These are phyloP conservation scores for Terfezia claveryi DNA, from an alignment of 495 filamentous ascomycete species.

Conservation along the genomic window DNA sequence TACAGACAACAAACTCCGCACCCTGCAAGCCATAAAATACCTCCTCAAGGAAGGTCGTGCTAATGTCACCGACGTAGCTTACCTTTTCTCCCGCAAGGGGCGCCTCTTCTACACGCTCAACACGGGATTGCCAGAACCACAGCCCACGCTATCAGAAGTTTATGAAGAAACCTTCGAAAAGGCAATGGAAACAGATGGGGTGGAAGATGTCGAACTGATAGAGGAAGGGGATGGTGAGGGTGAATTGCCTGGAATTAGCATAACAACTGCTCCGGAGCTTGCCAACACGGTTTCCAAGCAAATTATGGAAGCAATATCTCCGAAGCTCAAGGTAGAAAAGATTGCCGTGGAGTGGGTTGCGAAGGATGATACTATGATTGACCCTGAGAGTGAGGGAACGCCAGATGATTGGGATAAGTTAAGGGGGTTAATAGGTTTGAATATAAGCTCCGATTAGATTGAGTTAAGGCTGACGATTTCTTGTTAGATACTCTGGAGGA, in stretches of 20 bases:
- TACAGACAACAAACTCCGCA: constrained; percentile 56
- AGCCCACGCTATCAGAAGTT: constrained; percentile 21
- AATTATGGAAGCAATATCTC: constrained; percentile 27
- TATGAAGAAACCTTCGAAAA: constrained; percentile 63
- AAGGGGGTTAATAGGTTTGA: constrained; percentile 26
- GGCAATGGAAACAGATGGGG: constrained; percentile 59
- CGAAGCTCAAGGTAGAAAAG: constrained; percentile 40
- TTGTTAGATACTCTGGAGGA: constrained; percentile 9
- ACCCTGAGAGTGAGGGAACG: constrained; percentile 22
- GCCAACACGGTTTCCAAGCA: constrained; percentile 42
- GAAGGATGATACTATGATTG: constrained; percentile 53
- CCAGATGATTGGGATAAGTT: constrained; percentile 26
- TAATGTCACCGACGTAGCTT: constrained; percentile 45
- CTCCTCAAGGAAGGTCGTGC: constrained; percentile 50
- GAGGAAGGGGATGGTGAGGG: constrained; percentile 29
- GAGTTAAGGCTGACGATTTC: neutral
- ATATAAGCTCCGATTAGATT: neutral
- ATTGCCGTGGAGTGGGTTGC: constrained; percentile 70
- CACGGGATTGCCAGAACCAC: constrained; percentile 21
- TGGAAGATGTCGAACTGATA: constrained; percentile 53
- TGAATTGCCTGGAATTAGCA: constrained; percentile 27
- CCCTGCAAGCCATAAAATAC: constrained; percentile 45
- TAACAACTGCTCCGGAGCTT: constrained; percentile 51
- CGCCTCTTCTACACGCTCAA: constrained; percentile 38
- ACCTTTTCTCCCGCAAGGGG: constrained; percentile 65